These are phyloP conservation scores for Aaosphaeria arxii DNA, from an alignment of 2,329 filamentous ascomycete genomes.

Conservation along the genomic window DNA sequence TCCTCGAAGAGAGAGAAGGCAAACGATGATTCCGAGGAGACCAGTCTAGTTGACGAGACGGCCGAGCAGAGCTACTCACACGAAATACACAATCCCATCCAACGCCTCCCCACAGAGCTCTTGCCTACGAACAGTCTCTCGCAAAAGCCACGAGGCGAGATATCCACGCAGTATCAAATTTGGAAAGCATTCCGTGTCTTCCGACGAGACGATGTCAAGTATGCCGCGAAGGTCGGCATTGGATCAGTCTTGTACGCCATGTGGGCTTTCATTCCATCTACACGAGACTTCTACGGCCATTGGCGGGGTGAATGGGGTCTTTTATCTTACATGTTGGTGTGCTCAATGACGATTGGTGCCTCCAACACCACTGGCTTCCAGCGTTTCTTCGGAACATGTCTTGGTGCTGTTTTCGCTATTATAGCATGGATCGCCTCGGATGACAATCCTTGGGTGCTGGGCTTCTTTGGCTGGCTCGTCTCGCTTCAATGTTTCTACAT, in stretches of 20 bases:
- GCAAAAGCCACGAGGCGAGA: neutral
- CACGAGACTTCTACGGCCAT: slow-evolving; percentile 74
- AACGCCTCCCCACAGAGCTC: slow-evolving; percentile 10
- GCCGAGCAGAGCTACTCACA: slow-evolving; percentile 28
- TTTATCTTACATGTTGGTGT: slow-evolving; percentile 96
- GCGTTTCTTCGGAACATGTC: slow-evolving; percentile 79
- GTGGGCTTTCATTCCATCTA: slow-evolving; percentile 78
- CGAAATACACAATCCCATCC: slow-evolving; percentile 35
- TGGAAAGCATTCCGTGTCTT: slow-evolving; percentile 57
- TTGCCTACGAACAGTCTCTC: neutral
- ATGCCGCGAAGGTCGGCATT: slow-evolving; percentile 89
- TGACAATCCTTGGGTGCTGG: slow-evolving; percentile 72
- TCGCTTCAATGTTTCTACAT: slow-evolving; percentile 85
- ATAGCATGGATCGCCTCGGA: slow-evolving; percentile 73
- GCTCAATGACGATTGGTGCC: slow-evolving; percentile 94
- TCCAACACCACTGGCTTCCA: slow-evolving; percentile 89
- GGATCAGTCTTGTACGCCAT: slow-evolving; percentile 87
- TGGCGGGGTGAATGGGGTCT: slow-evolving; percentile 98
- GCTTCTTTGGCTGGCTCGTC: slow-evolving; percentile 77
- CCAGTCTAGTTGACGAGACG: slow-evolving; percentile 21
- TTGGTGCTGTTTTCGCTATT: slow-evolving; percentile 74
- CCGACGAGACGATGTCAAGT: slow-evolving; percentile 65
- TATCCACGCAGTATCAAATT: slow-evolving; percentile 45
- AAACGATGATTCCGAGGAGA: slow-evolving; percentile 19
- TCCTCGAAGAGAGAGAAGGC: slow-evolving; percentile 6